phyloP scores from a whole-genome alignment of 345 rosid species.

The Capsella bursapastoris region DNA sequence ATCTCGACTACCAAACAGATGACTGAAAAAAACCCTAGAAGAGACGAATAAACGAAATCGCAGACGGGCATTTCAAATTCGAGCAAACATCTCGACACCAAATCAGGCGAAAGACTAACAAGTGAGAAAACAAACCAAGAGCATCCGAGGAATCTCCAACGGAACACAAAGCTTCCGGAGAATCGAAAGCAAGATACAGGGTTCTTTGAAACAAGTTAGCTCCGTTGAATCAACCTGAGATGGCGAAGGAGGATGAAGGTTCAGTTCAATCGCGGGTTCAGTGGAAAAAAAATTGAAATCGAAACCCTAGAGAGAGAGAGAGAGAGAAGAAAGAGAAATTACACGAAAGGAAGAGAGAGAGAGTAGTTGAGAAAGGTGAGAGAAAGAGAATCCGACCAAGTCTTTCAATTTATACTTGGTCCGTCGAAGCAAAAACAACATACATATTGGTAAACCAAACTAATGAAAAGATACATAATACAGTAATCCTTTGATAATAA shows the following conservation, averaged over 20 bases:
- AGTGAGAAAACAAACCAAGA: conserved; percentile 39
- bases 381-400: conserved; percentile 15
- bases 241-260: conserved; percentile 10
- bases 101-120: conserved; percentile 20
- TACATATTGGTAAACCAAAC: not conserved
- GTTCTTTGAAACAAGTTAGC: conserved; percentile 9
- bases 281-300: conserved; percentile 33
- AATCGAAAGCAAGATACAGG: conserved; percentile 11
- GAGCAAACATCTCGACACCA: not conserved
- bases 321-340: conserved; percentile 38
- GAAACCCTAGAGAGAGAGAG: conserved; percentile 48
- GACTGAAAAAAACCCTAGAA: conserved; percentile 27
- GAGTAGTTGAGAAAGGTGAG: conserved; percentile 27
- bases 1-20: conserved; percentile 22
- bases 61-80: conserved; percentile 37
- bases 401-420: conserved; percentile 9
- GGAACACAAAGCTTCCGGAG: conserved; percentile 14
- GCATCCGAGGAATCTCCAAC: conserved; percentile 22
- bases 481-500: conserved; percentile 11
- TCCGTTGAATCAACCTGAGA: conserved; percentile 26
- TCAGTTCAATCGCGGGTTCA: conserved; percentile 38
- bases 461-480: conserved; percentile 4
- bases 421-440: conserved; percentile 17
- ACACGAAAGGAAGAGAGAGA: not conserved
- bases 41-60: conserved; percentile 34